Evolutionary conservation across 2,329 filamentous ascomycete genomes (phyloP), one percentile per base, ranked within the genome.

Genomic region (Colletotrichum lindemuthianum): DNA sequence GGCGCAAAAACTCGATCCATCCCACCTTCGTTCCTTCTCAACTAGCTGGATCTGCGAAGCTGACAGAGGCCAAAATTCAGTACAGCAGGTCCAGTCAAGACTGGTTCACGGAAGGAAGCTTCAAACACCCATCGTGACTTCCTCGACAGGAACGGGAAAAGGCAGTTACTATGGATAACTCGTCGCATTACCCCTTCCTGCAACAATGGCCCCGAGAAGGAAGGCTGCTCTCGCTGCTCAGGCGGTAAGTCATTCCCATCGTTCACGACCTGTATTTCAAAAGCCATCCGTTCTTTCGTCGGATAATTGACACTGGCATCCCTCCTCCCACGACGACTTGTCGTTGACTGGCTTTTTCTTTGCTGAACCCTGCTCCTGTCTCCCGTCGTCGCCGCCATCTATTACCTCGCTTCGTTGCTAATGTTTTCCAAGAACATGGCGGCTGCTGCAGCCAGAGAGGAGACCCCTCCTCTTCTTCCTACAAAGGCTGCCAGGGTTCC

Each of bases 401-500:
- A 44, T 64, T 39, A 48, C 59, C 48, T 59, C 37, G 33, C 51
- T 65, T 67, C 9, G 8, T 15, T 54, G 67, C 56, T 67, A 60
- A 68, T 68, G 63, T 16, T 66, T 37, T 52, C 51, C 67, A 24
- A 71, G 68, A 79, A 67, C 58, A 83, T 83, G 81, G 77, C 76
- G 53, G 69, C 73, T 8, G 56, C 70, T 66, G 66, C 15, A 43
- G 63, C 63, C 36, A 33, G 12, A 11, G 63, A 65, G 36, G 52
- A 52, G 7, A 56, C 2, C 15, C 59, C 59, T 6, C n/a, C 24
- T 49, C 13, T 16, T 16, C 12, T 36, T 15, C n/a, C 49, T 13
- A 65, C 49, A 12, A 51, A 60, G 34, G 45, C 33, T 16, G 12
- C 43, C 13, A 56, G 41, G 33, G n/a, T 50, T 5, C 13, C 50